A percentile compares a stretch with the other conserved stretches of the same genome.
Evolutionary conservation across 2,329 filamentous ascomycete species (phyloP).

Genomic region (Endoconidiophora laricicola): DNA sequence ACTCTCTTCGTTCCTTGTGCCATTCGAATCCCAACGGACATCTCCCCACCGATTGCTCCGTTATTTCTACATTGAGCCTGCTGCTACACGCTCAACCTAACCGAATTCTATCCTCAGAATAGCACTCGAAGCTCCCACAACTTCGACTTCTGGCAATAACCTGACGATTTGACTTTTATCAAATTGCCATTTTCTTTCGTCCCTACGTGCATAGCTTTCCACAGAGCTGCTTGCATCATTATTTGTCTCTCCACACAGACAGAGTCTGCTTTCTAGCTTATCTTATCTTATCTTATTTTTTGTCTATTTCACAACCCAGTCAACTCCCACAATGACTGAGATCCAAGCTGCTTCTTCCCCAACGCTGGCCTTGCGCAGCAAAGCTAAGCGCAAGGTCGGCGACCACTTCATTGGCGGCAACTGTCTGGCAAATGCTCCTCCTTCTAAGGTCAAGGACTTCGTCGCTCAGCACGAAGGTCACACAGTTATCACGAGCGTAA

Average conservation of each 20-base stretch:
- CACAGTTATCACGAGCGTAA: conserved; percentile 94
- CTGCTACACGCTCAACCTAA: conserved; percentile 8
- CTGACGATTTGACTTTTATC: background rate
- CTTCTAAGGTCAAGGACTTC: conserved; percentile 91
- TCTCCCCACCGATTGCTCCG: conserved; percentile 12
- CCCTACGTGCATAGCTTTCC: conserved; percentile 1
- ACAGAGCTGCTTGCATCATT: conserved; percentile 1
- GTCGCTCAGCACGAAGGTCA: conserved; percentile 78
- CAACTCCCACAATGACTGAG: conserved; percentile 30
- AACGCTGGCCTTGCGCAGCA: conserved; percentile 30
- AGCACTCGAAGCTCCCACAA: conserved; percentile 11
- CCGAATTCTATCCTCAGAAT: background rate
- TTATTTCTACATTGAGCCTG: conserved; percentile 5
- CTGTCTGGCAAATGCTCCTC: conserved; percentile 60
- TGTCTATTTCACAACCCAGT: conserved; percentile 3
- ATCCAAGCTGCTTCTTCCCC: conserved; percentile 25
- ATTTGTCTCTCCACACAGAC: conserved; percentile 7
- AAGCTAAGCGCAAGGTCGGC: conserved; percentile 56
- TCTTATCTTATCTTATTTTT: conserved; percentile 6
- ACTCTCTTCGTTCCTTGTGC: conserved; percentile 2
- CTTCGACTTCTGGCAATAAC: conserved; percentile 1
- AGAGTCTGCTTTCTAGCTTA: conserved; percentile 1
- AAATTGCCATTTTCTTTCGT: background rate
- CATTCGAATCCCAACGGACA: conserved; percentile 10
- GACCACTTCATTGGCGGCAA: conserved; percentile 97